phyloP scores from a whole-genome alignment of 2,329 filamentous ascomycete species.

The Leptographium galeiforme region DNA sequence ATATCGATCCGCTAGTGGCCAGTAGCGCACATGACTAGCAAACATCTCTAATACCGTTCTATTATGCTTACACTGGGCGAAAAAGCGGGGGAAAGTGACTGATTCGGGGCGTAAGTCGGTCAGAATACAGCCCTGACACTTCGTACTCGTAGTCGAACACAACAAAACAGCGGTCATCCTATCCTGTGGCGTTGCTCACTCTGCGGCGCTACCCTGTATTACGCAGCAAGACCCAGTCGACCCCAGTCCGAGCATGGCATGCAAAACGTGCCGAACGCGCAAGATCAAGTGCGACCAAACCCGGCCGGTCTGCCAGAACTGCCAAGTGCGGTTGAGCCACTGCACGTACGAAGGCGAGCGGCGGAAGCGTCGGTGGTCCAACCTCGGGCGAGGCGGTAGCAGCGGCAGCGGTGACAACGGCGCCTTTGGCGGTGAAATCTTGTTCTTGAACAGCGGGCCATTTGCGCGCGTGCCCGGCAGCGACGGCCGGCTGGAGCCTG shows the following conservation, averaged over 20 bases:
- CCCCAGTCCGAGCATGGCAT: slow-evolving; percentile 1
- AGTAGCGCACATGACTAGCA: neutral
- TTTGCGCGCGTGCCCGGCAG: too few relatives aligned
- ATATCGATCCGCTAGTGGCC: neutral
- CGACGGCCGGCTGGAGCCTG: too few relatives aligned
- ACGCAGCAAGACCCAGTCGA: neutral
- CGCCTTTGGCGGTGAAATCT: neutral
- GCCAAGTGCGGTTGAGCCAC: slow-evolving; percentile 1
- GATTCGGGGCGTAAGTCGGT: neutral
- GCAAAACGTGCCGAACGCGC: slow-evolving; percentile 6
- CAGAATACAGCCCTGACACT: neutral
- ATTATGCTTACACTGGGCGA: neutral
- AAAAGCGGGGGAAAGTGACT: neutral
- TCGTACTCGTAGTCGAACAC: neutral
- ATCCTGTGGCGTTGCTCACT: neutral
- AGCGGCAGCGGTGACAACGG: neutral
- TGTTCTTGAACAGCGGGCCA: neutral
- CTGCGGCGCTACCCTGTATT: neutral
- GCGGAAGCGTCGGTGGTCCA: neutral
- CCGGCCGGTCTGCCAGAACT: slow-evolving; percentile 8
- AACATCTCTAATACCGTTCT: too few relatives aligned
- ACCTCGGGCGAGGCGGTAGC: neutral
- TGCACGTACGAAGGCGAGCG: slow-evolving; percentile 6
- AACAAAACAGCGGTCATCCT: neutral
- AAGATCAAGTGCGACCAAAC: slow-evolving; percentile 5